Base-by-base conservation (phyloP, 2,329 filamentous ascomycete species). In the Penicillium sp. region DNA sequence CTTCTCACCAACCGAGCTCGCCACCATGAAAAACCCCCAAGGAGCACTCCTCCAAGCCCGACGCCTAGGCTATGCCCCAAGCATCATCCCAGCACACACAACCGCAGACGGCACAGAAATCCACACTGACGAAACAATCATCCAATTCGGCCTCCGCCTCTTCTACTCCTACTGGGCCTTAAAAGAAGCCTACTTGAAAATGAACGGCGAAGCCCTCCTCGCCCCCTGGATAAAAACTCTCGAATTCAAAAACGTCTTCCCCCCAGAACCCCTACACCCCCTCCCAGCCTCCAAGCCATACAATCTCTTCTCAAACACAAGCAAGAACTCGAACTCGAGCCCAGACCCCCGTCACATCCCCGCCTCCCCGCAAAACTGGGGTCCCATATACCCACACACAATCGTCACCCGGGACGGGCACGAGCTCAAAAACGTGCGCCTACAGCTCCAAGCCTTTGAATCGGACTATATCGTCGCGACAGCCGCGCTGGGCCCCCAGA, bases 131-230 rank as follows among this genome's bases (percentile, higher is more conserved):
- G 31, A 59, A 54, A 42, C 53, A 61, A 65, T 61, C 79, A 36
- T 77, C 84, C n/a, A 77, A 31, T 79, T 81, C 16, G 83, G 85
- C 45, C 67, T 87, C 18, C 76, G 85, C 0, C 75, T 83, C 1
- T 88, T 88, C 67, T 88, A 87, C 60, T 81, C 84, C 0, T 85
- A 82, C 64, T 88, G 85, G 81, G 83, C 81, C 61, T 79, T 85
- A 52, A 87, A 87, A 65, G 85, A 88, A 65, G 83, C 85, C 1
- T 87, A 86, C 69, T 83, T 87, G 66, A 88, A 87, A 72, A 82
- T 88, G 65, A 83, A 83, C 4, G 85, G 85, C 6, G 85, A 87
- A 65, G 85, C 83, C 0, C 70, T 88, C 16, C 72, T 87, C 7
- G 85, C 85, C 1, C 75, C 77, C 2, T 87, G 85, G 85, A 72